Evolutionary conservation across 2,329 filamentous ascomycete species (phyloP).

Genomic region (Ascochyta fabae): DNA sequence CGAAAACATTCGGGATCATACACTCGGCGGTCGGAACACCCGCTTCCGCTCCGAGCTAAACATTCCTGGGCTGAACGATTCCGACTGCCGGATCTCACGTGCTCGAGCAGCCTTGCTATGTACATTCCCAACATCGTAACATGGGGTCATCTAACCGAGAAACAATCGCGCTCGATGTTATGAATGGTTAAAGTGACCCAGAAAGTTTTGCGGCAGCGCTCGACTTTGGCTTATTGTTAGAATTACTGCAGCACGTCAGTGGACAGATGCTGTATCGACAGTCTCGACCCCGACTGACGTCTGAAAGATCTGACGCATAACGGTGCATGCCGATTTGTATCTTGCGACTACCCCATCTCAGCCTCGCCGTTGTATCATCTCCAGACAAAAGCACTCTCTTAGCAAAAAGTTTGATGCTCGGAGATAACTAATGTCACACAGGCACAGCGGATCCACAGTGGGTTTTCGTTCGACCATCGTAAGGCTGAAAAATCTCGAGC

Average conservation of each 20-base stretch:
- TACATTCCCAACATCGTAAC: background rate
- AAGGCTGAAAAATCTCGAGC: constrained; percentile 31
- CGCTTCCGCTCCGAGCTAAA: constrained; percentile 26
- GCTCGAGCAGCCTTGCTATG: background rate
- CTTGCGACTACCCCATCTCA: background rate
- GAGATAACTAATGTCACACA: constrained; percentile 12
- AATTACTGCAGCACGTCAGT: background rate
- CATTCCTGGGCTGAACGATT: constrained; percentile 2
- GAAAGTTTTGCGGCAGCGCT: background rate
- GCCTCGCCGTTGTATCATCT: background rate
- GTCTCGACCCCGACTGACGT: background rate
- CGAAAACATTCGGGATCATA: constrained; percentile 27
- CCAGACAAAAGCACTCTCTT: background rate
- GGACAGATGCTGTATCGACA: background rate
- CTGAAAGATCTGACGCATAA: background rate
- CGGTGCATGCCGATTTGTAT: background rate
- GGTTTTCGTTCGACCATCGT: constrained; percentile 18
- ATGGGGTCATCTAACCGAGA: background rate
- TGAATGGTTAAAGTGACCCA: background rate
- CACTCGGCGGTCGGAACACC: constrained; percentile 28
- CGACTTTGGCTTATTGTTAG: background rate
- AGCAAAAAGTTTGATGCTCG: background rate
- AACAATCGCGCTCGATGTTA: background rate
- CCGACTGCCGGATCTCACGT: constrained; percentile 11
- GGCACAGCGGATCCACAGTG: constrained; percentile 6